Evolutionary conservation across 2,329 filamentous ascomycete species (phyloP), one percentile per base, ranked within the genome.

Genomic region (Conoideocrella luteorostrata): DNA sequence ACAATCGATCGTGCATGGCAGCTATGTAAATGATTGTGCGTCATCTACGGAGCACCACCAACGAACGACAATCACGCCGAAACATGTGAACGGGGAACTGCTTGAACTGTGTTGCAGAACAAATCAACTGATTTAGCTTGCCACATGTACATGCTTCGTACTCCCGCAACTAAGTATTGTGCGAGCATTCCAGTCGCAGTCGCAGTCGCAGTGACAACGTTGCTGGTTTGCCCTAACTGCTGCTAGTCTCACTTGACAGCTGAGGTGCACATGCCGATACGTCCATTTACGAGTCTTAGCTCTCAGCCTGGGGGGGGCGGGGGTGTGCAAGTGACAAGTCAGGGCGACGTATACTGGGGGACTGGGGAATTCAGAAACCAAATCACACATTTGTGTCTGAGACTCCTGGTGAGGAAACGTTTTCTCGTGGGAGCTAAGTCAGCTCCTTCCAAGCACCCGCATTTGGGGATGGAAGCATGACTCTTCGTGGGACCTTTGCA

Each of bases 391-490:
- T 12, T 35, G 7, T 40, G 37, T 41, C 38, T 45, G 37, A 41
- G 24, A 33, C 22, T 15, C 13, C 20, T 13, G 32, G 30, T 13
- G 30, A 36, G 23, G 12, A 28, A 41, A 36, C 24, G 37, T 29
- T 39, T 41, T 21, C 43, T 45, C 20, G 35, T 32, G 23, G 38
- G 38, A 40, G 28, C 28, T 26, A 17, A 29, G n/a, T 39, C 17
- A n/a, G n/a, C n/a, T n/a, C n/a, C n/a, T n/a, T n/a, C n/a, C n/a
- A n/a, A n/a, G n/a, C n/a, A n/a, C n/a, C n/a, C n/a, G n/a, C n/a
- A n/a, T n/a, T n/a, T n/a, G 26, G 39, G 18, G n/a, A 35, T 5
- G 35, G 12, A 35, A 41, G 22, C 22, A 35, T 21, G 32, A 35
- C n/a, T n/a, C n/a, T n/a, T n/a, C n/a, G n/a, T n/a, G n/a, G n/a